Percentiles rank a stretch among this genome's conserved stretches.
phyloP scores from a whole-genome alignment of 2,329 filamentous ascomycete species.

The Sporothrix brunneoviolacea region DNA sequence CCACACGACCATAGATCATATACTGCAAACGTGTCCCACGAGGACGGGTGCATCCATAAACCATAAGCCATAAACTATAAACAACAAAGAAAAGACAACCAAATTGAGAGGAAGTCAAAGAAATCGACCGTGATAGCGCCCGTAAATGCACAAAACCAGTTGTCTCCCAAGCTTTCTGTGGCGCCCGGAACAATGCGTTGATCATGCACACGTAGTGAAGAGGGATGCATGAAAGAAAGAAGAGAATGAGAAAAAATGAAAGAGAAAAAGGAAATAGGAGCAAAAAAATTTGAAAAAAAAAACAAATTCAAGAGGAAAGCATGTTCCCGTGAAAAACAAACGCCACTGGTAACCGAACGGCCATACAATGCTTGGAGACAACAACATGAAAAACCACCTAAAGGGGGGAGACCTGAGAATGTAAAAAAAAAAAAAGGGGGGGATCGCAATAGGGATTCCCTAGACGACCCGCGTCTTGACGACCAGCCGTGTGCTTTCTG shows the following conservation, averaged over 20 bases:
- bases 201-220: background rate
- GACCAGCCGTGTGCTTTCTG: no score
- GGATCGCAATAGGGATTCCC: background rate
- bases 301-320: background rate
- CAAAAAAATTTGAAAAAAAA: background rate
- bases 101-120: background rate
- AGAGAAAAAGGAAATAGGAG: background rate
- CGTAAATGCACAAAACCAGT: conserved; percentile 9
- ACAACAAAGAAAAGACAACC: background rate
- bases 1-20: no score
- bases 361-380: conserved; percentile 7
- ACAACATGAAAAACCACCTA: background rate
- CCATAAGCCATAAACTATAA: no score
- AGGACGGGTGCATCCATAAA: no score
- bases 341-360: background rate
- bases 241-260: background rate
- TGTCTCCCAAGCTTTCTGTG: background rate
- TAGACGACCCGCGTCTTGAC: background rate
- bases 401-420: background rate
- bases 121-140: background rate
- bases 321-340: background rate
- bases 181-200: conserved; percentile 3
- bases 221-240: background rate
- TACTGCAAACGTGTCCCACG: no score
- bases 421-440: background rate